Evolutionary conservation across 768 basidiomycete genomes (phyloP), one percentile per base, ranked within the genome.

Genomic region (Holtermanniella nyarrowii): DNA sequence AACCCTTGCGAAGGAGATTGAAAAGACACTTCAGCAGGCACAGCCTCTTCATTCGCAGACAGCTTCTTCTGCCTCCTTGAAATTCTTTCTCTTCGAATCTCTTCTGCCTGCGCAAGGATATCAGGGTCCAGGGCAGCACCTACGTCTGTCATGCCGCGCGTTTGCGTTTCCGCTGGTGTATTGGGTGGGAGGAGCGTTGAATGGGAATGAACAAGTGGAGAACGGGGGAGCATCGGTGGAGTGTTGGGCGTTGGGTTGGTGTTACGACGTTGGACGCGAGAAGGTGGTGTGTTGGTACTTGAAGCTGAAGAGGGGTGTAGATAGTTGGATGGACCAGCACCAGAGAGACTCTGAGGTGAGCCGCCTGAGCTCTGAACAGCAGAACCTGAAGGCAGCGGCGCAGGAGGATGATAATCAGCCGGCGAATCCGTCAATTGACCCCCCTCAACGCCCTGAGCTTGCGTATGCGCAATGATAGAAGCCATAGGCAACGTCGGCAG

Each of bases 91-190:
- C 83, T 72, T 46, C 90, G 75, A 48, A 95, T 88, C 56, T 82
- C 81, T 59, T 93, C 89, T 0, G 87, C 88, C 58, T 90, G 85
- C n/a, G 82, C 76, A 62, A 89, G 79, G 42, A 95, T 95, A 63
- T 89, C 87, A 25, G 79, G 77, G 41, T 83, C 83, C 0, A 88
- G 49, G 4, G 63, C 62, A 1, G 68, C 54, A 24, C 65, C 61
- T 5, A 70, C 39, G 1, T 68, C 70, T 0, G 66, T 65, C 42
- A 48, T 50, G 2, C 57, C 44, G 13, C 53, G 54, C 10, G 44
- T 16, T n/a, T n/a, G n/a, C n/a, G 26, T 4, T 43, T n/a, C 10
- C 5, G 2, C 52, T 46, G 2, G 51, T 53, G 13, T 56, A 55
- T 43, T n/a, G 16, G 50, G 42, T 5, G 42, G 24, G 20, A 18